Evolutionary conservation across 148 eudicot genomes (phyloP).

Genomic region (Linanthus parryae): DNA sequence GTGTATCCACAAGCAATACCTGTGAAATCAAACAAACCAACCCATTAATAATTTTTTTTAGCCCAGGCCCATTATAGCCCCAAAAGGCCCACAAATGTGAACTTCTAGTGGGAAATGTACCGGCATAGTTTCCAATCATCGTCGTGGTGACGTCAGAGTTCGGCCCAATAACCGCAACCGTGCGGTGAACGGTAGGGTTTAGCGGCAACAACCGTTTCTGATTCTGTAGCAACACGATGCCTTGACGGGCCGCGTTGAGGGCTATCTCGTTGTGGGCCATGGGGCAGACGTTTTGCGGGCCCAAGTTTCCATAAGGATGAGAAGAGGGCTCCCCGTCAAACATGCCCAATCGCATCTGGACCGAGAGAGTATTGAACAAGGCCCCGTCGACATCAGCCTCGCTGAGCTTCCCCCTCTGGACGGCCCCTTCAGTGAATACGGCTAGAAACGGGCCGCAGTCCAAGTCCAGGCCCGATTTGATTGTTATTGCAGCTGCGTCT

Average conservation of each 20-base stretch:
- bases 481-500: conserved; percentile 63
- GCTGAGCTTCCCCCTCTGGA: conserved; percentile 38
- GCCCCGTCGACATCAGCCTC: conserved; percentile 74
- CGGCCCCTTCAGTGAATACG: conserved; percentile 58
- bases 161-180: conserved; percentile 51
- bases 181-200: conserved; percentile 29
- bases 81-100: conserved; percentile 54
- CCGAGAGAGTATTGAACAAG: conserved; percentile 46
- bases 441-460: conserved; percentile 96
- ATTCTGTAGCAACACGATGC: conserved; percentile 72
- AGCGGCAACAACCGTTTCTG: conserved; percentile 48
- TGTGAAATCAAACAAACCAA: neutral
- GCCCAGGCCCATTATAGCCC: conserved; percentile 17
- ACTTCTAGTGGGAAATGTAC: conserved; percentile 47
- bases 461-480: conserved; percentile 89
- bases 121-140: conserved; percentile 50
- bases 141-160: conserved; percentile 48
- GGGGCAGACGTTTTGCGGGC: conserved; percentile 62
- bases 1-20: conserved; percentile 75
- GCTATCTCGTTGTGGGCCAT: conserved; percentile 70
- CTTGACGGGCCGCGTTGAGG: conserved; percentile 86
- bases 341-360: conserved; percentile 94
- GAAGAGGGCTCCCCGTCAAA: conserved; percentile 69
- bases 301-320: conserved; percentile 58
- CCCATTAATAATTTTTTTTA: conserved; percentile 5